These are phyloP conservation scores for Penstemon eatonii DNA, from an alignment of 257 asterid genomes.

Conservation along the genomic window DNA sequence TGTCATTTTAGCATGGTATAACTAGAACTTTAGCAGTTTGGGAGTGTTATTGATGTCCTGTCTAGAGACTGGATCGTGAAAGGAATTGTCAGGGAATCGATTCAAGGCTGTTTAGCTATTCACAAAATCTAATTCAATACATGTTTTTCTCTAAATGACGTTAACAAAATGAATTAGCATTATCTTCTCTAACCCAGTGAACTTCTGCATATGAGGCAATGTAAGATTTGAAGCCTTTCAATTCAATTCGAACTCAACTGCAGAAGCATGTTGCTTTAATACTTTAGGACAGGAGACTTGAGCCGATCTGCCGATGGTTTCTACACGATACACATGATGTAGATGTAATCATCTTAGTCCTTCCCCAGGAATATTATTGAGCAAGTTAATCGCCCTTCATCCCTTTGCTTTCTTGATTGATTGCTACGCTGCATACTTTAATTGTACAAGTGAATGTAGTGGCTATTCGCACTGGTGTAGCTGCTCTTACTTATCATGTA, in stretches of 20 bases:
- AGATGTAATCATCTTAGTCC: no score
- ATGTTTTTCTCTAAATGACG: background rate
- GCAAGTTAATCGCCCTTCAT: background rate
- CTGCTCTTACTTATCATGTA: background rate
- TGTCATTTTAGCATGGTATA: conserved; percentile 14
- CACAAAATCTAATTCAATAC: background rate
- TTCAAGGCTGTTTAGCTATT: conserved; percentile 7
- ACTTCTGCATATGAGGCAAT: conserved; percentile 2
- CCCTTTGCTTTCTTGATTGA: background rate
- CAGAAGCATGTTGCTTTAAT: background rate
- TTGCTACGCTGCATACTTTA: background rate
- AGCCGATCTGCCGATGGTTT: background rate
- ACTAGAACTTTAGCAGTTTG: conserved; percentile 14
- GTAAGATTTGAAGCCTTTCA: background rate
- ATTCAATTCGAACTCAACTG: background rate
- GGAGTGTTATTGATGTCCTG: conserved; percentile 1
- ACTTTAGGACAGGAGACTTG: background rate
- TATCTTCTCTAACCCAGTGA: background rate
- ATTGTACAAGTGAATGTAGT: background rate
- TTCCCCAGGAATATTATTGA: background rate
- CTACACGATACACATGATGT: background rate
- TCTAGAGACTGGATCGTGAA: conserved; percentile 11
- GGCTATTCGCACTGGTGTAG: background rate
- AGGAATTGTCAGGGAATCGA: conserved; percentile 13
- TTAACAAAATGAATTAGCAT: background rate